Base-by-base conservation (phyloP, 148 eudicot species). In the Rhododendron henanense region DNA sequence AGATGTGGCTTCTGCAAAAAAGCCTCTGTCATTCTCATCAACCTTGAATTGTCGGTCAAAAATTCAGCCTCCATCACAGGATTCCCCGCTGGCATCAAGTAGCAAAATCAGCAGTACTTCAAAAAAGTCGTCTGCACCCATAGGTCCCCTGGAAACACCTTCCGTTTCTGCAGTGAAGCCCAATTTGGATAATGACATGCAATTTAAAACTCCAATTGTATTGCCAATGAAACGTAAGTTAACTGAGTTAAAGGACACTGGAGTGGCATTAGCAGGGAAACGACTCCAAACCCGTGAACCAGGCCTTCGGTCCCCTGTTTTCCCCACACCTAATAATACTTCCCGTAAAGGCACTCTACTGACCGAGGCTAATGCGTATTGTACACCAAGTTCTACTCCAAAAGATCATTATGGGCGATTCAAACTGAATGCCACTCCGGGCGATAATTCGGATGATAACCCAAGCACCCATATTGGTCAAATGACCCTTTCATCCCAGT, bases 201-300 rank as follows among this genome's bases (percentile, higher is more conserved):
- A 84, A 41, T 79, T 82, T 10, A 94, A 90, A 89, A 93, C 96
- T 84, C 98, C 99, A 39, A 93, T 94, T 78, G 87, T 93, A 63
- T 84, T 97, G 91, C 98, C 96, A 25, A 90, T 94, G 93, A 97
- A 97, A 85, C 93, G 99, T 39, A 97, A 97, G 86, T 87, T 90
- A n/a, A 93, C 90, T 4, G 98, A 97, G 11, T 79, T 82, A 33
- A 93, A 91, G 86, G 99, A 97, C 53, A 85, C 39, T 69, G 92
- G 85, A 35, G 76, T 85, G 59, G 88, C 84, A 82, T 85, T 90
- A 16, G 90, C 93, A 79, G 91, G 83, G 19, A 97, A 97, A 87
- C 91, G 96, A 53, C 89, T 90, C 53, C 92, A 93, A 61, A 81
- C 92, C 21, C 83, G 91, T 85, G 99, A 95, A 35, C 91, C 87